Percentiles rank a stretch among this genome's conserved stretches.
Conservation (phyloP, 1,139 yeast genomes). For the Hemisphaericaspora subhashii region DNA sequence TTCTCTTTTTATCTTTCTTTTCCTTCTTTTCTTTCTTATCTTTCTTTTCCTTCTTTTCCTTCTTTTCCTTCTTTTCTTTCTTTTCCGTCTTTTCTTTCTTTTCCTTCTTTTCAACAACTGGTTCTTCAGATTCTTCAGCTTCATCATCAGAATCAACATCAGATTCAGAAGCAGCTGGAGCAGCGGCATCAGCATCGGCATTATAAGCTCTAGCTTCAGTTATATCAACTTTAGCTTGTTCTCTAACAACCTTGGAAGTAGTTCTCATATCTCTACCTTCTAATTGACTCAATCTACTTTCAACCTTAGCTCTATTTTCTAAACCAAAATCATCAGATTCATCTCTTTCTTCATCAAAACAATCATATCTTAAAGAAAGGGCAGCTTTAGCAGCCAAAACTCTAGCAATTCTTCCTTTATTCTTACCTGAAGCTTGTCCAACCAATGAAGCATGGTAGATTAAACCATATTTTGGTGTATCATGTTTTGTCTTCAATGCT, state of each 20-base stretch:
- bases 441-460: conserved; percentile 96
- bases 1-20: conserved; percentile 48
- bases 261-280: conserved; percentile 94
- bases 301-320: conserved; percentile 90
- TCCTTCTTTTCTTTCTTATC: conserved; percentile 45
- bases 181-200: conserved; percentile 84
- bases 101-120: conserved; percentile 31
- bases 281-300: conserved; percentile 87
- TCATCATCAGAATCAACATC: conserved; percentile 51
- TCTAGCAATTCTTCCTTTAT: conserved; percentile 98
- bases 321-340: conserved; percentile 94
- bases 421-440: conserved; percentile 94
- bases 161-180: conserved; percentile 25
- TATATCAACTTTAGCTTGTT: conserved; percentile 79
- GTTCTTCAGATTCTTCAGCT: conserved; percentile 43
- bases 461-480: conserved; percentile 97
- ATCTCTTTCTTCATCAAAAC: conserved; percentile 94
- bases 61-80: conserved; percentile 24
- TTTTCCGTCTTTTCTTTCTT: conserved; percentile 24
- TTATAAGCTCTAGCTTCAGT: conserved; percentile 86
- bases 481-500: conserved; percentile 97
- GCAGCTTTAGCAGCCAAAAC: conserved; percentile 99
- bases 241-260: conserved; percentile 72
- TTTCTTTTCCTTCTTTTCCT: conserved; percentile 20
- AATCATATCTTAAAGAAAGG: conserved; percentile 93